These are phyloP conservation scores for Hypoxylon trugodes DNA, from an alignment of 495 filamentous ascomycete species.

Conservation along the genomic window DNA sequence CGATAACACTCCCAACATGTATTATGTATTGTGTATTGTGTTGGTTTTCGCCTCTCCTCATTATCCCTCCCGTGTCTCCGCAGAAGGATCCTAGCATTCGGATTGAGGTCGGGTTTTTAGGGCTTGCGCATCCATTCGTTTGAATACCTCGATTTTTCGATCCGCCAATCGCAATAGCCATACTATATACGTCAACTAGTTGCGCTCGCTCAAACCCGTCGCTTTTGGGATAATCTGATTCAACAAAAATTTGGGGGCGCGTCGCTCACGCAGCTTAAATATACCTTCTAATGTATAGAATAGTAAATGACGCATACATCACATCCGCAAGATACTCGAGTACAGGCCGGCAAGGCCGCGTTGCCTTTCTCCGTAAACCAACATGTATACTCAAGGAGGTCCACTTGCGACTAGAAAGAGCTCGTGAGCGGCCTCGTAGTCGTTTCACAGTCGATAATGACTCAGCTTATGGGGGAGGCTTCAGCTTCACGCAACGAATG, in stretches of 20 bases:
- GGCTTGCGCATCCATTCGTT: slow-evolving; percentile 12
- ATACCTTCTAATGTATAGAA: neutral
- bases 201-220: neutral
- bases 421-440: slow-evolving; percentile 8
- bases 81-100: neutral
- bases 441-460: slow-evolving; percentile 21
- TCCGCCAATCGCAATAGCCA: slow-evolving; percentile 14
- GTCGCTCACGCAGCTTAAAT: neutral
- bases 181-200: neutral
- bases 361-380: slow-evolving; percentile 3
- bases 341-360: slow-evolving; percentile 1
- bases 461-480: slow-evolving; percentile 27
- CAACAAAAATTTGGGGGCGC: neutral
- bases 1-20: neutral
- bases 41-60: neutral
- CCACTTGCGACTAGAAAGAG: neutral
- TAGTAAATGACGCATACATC: neutral
- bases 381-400: neutral
- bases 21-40: neutral
- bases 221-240: neutral
- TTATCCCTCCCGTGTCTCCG: neutral
- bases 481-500: slow-evolving; percentile 22
- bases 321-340: slow-evolving; percentile 6
- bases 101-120: neutral
- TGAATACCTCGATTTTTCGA: slow-evolving; percentile 5